Evolutionary conservation across 176 grass and related monocot genomes (phyloP).

Genomic region (sorghum (Sorghum bicolor)): Sorghum_bicolor_NCBIv3 NC_012870.2:12826501-12827000

Average conservation of each 20-base stretch:
- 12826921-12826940: not conserved
- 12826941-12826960: not conserved
- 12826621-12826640: not conserved
- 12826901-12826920: not conserved
- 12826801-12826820: not conserved
- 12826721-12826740: slow-evolving; percentile 17
- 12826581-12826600: not conserved
- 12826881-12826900: not conserved
- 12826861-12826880: not conserved
- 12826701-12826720: not conserved
- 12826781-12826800: not conserved
- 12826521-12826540: not conserved
- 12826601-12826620: not conserved
- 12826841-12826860: not conserved
- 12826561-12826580: not conserved
- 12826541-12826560: not conserved
- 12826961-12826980: too few species aligned
- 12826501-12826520: not conserved
- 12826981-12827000: too few species aligned
- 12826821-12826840: not conserved
- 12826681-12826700: not conserved
- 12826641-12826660: not conserved
- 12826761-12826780: slow-evolving; percentile 45
- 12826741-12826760: slow-evolving; percentile 12
- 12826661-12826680: slow-evolving; percentile 6